Conservation (phyloP, 495 filamentous ascomycete genomes). For the Trichoderma virens region DNA sequence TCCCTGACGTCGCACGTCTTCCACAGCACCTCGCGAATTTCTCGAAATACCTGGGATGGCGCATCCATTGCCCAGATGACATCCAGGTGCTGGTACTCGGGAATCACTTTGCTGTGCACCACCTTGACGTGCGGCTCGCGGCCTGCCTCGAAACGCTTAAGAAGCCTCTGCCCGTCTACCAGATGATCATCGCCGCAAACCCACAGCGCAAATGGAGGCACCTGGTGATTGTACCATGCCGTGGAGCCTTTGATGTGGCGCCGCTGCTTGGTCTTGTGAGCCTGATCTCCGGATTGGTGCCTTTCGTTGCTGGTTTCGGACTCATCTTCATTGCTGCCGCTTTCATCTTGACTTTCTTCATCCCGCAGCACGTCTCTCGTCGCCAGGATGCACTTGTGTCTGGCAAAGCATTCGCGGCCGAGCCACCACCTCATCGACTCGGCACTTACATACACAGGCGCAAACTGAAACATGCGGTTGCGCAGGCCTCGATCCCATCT, state of each 20-base stretch:
- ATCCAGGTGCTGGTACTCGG: conserved; percentile 92
- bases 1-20: conserved; percentile 50
- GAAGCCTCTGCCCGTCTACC: conserved; percentile 71
- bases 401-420: conserved; percentile 82
- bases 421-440: conserved; percentile 98
- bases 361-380: conserved; percentile 58
- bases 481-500: conserved; percentile 80
- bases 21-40: conserved; percentile 81
- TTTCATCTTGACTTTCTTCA: conserved; percentile 43
- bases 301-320: background rate
- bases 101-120: conserved; percentile 75
- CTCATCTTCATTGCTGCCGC: background rate
- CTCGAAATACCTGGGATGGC: conserved; percentile 73
- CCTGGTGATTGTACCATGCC: conserved; percentile 76
- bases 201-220: conserved; percentile 87
- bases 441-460: conserved; percentile 80
- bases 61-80: conserved; percentile 94
- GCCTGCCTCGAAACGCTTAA: conserved; percentile 66
- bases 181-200: conserved; percentile 72
- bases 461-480: conserved; percentile 83
- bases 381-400: conserved; percentile 81
- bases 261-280: conserved; percentile 8
- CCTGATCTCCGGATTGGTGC: too few relatives aligned
- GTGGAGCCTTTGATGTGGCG: conserved; percentile 32
- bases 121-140: conserved; percentile 75